A percentile compares a stretch with the other conserved stretches of the same genome.
phyloP scores from a whole-genome alignment of 768 basidiomycete species.

The Mrakia frigida region DNA sequence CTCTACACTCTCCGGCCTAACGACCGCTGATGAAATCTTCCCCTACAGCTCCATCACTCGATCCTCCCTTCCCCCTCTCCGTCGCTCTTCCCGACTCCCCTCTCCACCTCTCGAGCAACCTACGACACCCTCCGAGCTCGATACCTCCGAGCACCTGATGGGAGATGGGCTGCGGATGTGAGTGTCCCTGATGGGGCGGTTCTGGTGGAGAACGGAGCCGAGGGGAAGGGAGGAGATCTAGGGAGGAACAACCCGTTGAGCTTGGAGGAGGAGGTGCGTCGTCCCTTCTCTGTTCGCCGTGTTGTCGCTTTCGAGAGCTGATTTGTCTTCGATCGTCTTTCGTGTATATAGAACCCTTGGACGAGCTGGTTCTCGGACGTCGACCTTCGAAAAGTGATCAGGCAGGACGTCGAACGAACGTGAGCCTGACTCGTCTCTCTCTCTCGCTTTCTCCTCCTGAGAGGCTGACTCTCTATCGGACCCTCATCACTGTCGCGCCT shows the following conservation, averaged over 20 bases:
- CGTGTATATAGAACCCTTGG: conserved; percentile 76
- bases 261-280: conserved; percentile 63
- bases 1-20: not conserved
- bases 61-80: conserved; percentile 34
- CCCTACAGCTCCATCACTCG: conserved; percentile 33
- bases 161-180: conserved; percentile 62
- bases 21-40: conserved; percentile 2
- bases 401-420: conserved; percentile 94
- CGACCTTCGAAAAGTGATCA: conserved; percentile 80
- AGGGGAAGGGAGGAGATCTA: conserved; percentile 48
- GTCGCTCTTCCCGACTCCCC: conserved; percentile 41
- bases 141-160: conserved; percentile 79
- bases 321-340: not conserved
- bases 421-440: conserved; percentile 47
- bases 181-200: conserved; percentile 38
- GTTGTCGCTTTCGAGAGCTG: too few relatives aligned
- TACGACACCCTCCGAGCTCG: conserved; percentile 56
- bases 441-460: not conserved
- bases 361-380: conserved; percentile 84
- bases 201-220: conserved; percentile 33
- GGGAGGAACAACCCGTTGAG: conserved; percentile 76
- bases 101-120: conserved; percentile 17
- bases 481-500: not conserved
- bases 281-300: not conserved
- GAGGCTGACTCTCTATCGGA: not conserved